These are phyloP conservation scores for Pseudozyma hubeiensis DNA, from an alignment of 1,284 basidiomycete genomes.

Conservation along the genomic window DNA sequence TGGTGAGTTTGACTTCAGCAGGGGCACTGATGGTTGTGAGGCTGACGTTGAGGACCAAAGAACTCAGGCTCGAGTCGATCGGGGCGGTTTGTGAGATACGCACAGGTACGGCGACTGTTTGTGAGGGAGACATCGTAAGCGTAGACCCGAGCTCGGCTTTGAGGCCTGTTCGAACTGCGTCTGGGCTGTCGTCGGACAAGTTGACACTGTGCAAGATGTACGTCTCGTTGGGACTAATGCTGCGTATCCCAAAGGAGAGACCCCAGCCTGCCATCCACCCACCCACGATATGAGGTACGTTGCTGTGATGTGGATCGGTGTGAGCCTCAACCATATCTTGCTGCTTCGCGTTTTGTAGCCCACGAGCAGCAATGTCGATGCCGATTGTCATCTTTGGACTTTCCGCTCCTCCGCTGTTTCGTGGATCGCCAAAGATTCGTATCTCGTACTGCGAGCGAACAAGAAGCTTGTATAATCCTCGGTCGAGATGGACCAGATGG, in stretches of 20 bases:
- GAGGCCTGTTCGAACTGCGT: not conserved
- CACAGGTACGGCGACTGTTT: slow-evolving; percentile 16
- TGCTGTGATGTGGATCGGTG: slow-evolving; percentile 34
- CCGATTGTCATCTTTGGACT: slow-evolving; percentile 37
- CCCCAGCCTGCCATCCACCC: slow-evolving; percentile 47
- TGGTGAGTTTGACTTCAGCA: slow-evolving; percentile 1
- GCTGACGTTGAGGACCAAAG: not conserved
- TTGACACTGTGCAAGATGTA: slow-evolving; percentile 11
- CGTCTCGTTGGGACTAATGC: slow-evolving; percentile 3
- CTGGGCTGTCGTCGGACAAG: not conserved
- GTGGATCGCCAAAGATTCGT: slow-evolving; percentile 51
- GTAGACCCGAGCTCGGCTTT: slow-evolving; percentile 5
- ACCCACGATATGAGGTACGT: slow-evolving; percentile 42
- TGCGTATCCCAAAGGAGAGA: slow-evolving; percentile 37
- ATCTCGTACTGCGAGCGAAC: slow-evolving; percentile 48
- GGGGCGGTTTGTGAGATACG: slow-evolving; percentile 7
- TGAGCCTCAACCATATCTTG: slow-evolving; percentile 8
- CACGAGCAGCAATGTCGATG: slow-evolving; percentile 28
- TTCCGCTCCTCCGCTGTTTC: slow-evolving; percentile 9
- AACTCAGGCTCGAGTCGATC: not conserved
- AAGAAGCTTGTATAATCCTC: slow-evolving; percentile 40
- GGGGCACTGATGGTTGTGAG: not conserved
- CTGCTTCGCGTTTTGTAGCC: not conserved
- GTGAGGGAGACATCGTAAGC: slow-evolving; percentile 8
- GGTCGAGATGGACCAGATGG: slow-evolving; percentile 27